Conservation (phyloP, 2,329 filamentous ascomycete genomes). For the Aspergillus terreus region DNA sequence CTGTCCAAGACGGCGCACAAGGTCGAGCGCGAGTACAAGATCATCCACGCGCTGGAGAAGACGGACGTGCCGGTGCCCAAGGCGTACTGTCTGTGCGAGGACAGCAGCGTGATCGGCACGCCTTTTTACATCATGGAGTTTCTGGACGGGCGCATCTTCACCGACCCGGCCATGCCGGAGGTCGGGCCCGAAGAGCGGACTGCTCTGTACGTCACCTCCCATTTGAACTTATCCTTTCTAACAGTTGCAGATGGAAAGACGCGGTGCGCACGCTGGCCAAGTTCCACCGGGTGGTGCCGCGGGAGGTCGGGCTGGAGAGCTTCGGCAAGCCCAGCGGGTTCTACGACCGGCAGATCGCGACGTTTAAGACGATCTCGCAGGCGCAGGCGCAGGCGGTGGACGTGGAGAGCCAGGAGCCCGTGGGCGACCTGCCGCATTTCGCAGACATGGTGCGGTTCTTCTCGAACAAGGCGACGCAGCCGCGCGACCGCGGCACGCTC, state of each 20-base stretch:
- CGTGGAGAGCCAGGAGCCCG: conserved; percentile 68
- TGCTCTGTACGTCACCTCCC: conserved; percentile 55
- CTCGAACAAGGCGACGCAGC: conserved; percentile 63
- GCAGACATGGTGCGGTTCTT: conserved; percentile 78
- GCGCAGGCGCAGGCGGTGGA: conserved; percentile 75
- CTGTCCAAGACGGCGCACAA: conserved; percentile 92
- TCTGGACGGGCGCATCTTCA: conserved; percentile 87
- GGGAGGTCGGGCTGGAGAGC: conserved; percentile 61
- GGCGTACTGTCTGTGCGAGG: conserved; percentile 81
- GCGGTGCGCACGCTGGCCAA: conserved; percentile 79
- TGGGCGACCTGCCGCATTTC: conserved; percentile 81
- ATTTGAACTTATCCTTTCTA: background rate
- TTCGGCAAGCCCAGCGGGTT: conserved; percentile 76
- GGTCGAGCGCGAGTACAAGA: conserved; percentile 91
- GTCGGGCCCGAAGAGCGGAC: conserved; percentile 65
- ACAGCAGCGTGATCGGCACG: conserved; percentile 74
- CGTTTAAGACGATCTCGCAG: conserved; percentile 72
- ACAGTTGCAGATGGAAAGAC: conserved; percentile 64
- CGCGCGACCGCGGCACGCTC: conserved; percentile 71
- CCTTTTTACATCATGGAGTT: conserved; percentile 98
- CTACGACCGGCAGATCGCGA: conserved; percentile 80
- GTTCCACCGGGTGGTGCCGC: conserved; percentile 72
- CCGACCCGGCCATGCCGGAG: conserved; percentile 77
- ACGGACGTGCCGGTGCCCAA: conserved; percentile 84
- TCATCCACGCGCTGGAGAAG: conserved; percentile 74